A percentile compares a stretch with the other conserved stretches of the same genome.
These are phyloP conservation scores for Nitzschia inconspicua DNA, from an alignment of 108 stramenopile species.

Conservation along the genomic window DNA sequence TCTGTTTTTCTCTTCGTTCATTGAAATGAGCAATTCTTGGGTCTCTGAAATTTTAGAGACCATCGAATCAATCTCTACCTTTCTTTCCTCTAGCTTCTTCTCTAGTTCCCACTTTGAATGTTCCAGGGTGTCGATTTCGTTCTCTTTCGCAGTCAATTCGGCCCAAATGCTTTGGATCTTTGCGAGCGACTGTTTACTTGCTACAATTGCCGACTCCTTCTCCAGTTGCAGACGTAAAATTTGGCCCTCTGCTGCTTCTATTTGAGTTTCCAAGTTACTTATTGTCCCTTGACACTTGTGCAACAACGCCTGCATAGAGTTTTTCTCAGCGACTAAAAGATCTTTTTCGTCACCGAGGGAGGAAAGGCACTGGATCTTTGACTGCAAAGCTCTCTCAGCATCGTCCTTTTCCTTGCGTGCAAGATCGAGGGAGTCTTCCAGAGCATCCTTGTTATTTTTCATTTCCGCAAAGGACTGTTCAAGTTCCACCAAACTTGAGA, in stretches of 20 bases:
- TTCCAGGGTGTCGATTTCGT: neutral
- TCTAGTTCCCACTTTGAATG: neutral
- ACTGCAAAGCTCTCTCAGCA: neutral
- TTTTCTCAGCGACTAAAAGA: constrained; percentile 2
- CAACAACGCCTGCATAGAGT: neutral
- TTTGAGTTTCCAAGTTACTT: neutral
- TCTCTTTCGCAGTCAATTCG: neutral
- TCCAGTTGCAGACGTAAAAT: neutral
- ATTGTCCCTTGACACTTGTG: neutral
- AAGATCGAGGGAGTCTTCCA: constrained; percentile 2
- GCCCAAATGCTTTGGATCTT: neutral
- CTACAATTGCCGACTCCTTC: neutral
- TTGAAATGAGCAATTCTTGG: too few species aligned
- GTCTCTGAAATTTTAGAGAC: too few species aligned
- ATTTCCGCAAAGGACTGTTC: neutral
- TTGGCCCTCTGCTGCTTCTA: neutral
- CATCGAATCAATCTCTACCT: too few species aligned
- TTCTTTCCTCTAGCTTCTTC: too few species aligned
- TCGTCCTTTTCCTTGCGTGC: neutral
- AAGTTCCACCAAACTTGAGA: neutral
- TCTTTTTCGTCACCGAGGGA: neutral
- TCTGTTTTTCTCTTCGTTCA: too few species aligned
- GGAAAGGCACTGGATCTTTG: neutral
- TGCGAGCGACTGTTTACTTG: neutral
- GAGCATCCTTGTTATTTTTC: neutral